Base-by-base conservation (phyloP, 495 filamentous ascomycete genomes). In the Podospora pseudocomata region DNA sequence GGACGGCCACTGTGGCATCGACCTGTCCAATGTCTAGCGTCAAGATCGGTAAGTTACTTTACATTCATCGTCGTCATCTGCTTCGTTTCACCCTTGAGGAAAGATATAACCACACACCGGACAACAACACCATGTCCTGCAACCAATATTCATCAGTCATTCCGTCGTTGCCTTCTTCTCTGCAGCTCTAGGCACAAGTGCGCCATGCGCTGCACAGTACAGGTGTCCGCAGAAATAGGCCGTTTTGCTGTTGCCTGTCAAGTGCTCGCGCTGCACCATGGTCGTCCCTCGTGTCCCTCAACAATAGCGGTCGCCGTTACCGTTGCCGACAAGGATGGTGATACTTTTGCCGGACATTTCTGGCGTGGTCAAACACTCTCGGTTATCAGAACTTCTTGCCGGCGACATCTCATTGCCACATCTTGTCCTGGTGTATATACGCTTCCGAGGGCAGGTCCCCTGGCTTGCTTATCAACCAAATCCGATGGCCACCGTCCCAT, bases 401-500 rank as follows among this genome's bases (percentile, higher is more conserved):
- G 34, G 6, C 34, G 34, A 39, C 39, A 49, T 16, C 9, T 13
- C 15, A 16, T 49, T 16, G 39, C 39, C 39, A 49, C 39, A 49
- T 39, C 30, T 20, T 63, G 20, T 63, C 60, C 60, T 28, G 16
- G 32, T 63, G 34, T 63, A 63, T 63, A 63, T 63, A 63, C 20
- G 28, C 61, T 63, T 49, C 61, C 32, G 34, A 63, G 32, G 32
- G 30, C 19, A 32, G 61, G 61, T 19, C 30, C 30, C 61, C 49
- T 63, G 61, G 61, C 61, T 63, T 63, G 61, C 61, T 63, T 63
- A 63, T 63, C 61, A 63, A 63, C 30, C 61, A 63, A 63, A 20
- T 49, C 61, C 61, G 27, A 39, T 34, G n/a, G n/a, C 27, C n/a
- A 63, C 55, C 55, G 39, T 61, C 23, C 59, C 61, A 20, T 63